These are phyloP conservation scores for Sophora flavescens DNA, from an alignment of 306 rosid species.

Conservation along the genomic window DNA sequence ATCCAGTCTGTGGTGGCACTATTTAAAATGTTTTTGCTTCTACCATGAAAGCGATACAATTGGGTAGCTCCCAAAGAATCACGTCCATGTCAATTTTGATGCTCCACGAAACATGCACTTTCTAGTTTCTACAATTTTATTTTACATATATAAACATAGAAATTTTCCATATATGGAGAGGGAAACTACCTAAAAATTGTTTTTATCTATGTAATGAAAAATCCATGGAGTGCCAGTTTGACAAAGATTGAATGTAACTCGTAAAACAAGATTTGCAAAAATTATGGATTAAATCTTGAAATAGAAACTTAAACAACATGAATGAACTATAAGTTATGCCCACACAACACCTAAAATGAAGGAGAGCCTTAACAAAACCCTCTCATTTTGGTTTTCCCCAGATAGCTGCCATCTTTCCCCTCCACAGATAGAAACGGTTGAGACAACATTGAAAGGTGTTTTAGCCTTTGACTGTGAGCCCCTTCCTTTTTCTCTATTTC, in stretches of 20 bases:
- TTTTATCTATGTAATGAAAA: too few species aligned
- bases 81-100: too few species aligned
- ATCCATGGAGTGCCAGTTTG: too few species aligned
- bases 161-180: too few species aligned
- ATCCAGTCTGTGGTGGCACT: too few species aligned
- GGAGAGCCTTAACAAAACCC: slow-evolving; percentile 60
- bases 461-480: slow-evolving; percentile 43
- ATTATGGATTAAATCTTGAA: slow-evolving; percentile 16
- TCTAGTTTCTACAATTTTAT: too few species aligned
- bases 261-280: neutral
- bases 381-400: slow-evolving; percentile 43
- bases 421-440: slow-evolving; percentile 35
- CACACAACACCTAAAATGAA: slow-evolving; percentile 66
- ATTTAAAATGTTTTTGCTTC: too few species aligned
- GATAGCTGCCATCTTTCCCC: slow-evolving; percentile 40
- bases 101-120: too few species aligned
- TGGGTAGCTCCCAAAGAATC: too few species aligned
- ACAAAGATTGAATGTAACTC: neutral
- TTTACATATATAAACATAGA: too few species aligned
- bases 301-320: slow-evolving; percentile 33
- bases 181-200: too few species aligned
- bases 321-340: slow-evolving; percentile 34
- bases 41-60: too few species aligned
- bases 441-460: slow-evolving; percentile 33
- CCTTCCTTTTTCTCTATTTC: slow-evolving; percentile 36